Evolutionary conservation across 2,329 filamentous ascomycete species (phyloP), one percentile per base, ranked within the genome.

Genomic region (Ceratocystis smalleyi): DNA sequence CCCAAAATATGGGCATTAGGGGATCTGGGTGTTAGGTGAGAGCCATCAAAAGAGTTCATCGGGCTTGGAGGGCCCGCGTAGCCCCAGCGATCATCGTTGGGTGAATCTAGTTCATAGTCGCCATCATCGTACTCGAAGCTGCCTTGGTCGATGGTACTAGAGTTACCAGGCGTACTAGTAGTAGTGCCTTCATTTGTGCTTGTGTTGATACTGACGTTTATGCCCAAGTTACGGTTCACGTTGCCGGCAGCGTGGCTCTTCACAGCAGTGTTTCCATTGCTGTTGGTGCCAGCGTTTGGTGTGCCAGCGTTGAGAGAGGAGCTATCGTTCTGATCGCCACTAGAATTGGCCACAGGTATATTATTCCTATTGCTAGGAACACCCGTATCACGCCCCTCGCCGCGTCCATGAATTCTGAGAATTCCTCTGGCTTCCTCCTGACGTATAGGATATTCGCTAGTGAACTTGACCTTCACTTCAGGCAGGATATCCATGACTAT

Each of bases 341-440:
- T 35, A 17, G 15, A 5, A 15, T 19, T 57, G 27, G 24, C 27
- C 8, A 24, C 27, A 8, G 43, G 10, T 8, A 5, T 30, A 27
- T 51, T 55, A 6, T 30, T 49, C 19, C 30, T 57, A 27, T 24
- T 57, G 3, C 54, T 57, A 30, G 54, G 54, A 57, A 57, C 32
- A 74, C 47, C 72, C 70, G 40, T 72, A 70, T n/a, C 72, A 70
- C 45, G 55, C 2, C 63, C 88, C 74, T 95, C 89, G 2, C 91
- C 91, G 66, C 85, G 82, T 0, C 90, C 90, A 73, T 87, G 91
- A 1, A 92, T 77, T 27, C 87, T 83, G 49, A 95, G 77, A 5
- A 88, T 74, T 0, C 90, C 90, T 35, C 90, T 83, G 65, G 80
- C 80, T 70, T 89, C 83, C 72, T 95, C 91, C 62, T 85, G 78